phyloP scores from a whole-genome alignment of 176 grass and related monocot genomes.

The Oryza glaberrima region DNA sequence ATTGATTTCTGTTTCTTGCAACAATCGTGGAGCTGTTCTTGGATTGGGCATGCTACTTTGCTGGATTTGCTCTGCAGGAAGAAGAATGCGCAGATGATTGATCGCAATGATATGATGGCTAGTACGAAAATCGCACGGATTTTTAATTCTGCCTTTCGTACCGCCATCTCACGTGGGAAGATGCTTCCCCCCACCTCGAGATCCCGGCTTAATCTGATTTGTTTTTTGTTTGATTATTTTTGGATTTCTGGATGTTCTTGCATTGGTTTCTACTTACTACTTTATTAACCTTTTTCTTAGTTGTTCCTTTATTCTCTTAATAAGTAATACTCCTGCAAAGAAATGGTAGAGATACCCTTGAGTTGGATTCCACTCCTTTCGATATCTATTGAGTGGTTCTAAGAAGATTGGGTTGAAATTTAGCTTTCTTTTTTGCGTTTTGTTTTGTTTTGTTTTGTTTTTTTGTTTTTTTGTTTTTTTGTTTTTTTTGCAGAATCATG shows the following conservation, averaged over 20 bases:
- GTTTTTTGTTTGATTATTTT: neutral
- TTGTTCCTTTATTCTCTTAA: constrained; percentile 34
- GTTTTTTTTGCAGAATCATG: constrained; percentile 1
- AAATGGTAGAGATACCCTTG: constrained; percentile 36
- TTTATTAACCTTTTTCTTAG: constrained; percentile 27
- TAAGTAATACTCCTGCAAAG: neutral
- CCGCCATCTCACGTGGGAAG: constrained; percentile 54
- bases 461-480: neutral
- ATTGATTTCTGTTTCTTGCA: too few relatives aligned
- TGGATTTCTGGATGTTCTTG: constrained; percentile 40
- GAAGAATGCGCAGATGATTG: constrained; percentile 11
- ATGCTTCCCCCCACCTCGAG: constrained; percentile 48
- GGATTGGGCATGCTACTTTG: neutral
- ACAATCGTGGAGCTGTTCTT: neutral
- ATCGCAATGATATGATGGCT: constrained; percentile 37
- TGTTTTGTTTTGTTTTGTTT: too few relatives aligned
- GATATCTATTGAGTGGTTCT: constrained; percentile 28
- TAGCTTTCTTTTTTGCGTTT: neutral
- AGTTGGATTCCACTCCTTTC: constrained; percentile 50
- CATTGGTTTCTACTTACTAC: constrained; percentile 17
- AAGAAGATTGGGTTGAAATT: constrained; percentile 32
- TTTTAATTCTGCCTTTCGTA: constrained; percentile 48
- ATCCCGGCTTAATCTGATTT: constrained; percentile 36
- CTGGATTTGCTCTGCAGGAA: neutral
- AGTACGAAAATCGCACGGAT: constrained; percentile 35